These are phyloP conservation scores for Kodamaea nitidulidarum DNA, from an alignment of 805 yeast species.

Conservation along the genomic window DNA sequence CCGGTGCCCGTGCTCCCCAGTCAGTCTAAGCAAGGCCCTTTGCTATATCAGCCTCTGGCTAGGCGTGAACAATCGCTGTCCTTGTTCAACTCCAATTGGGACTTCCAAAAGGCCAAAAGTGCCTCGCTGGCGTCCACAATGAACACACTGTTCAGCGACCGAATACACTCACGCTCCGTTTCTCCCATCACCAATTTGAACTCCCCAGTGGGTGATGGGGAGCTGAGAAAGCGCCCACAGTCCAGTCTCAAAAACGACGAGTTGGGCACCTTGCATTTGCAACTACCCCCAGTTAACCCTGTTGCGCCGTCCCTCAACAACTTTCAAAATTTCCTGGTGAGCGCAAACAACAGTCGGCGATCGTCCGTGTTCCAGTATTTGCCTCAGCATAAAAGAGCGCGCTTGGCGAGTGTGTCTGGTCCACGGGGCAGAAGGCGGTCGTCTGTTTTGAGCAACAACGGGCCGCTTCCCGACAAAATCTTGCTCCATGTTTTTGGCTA, in stretches of 20 bases:
- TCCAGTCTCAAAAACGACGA: constrained; percentile 11
- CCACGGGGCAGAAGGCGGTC: constrained; percentile 46
- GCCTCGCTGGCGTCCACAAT: constrained; percentile 1
- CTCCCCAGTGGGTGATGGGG: constrained; percentile 7
- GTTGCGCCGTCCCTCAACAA: constrained; percentile 28
- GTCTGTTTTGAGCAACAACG: constrained; percentile 48
- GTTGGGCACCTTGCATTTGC: constrained; percentile 15
- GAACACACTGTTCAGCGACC: constrained; percentile 7
- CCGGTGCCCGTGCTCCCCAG: constrained; percentile 5
- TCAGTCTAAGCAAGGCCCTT: constrained; percentile 4
- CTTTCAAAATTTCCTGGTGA: constrained; percentile 25
- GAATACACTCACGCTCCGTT: constrained; percentile 10
- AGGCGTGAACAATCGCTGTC: constrained; percentile 9
- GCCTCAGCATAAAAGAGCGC: constrained; percentile 50
- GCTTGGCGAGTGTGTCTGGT: constrained; percentile 43
- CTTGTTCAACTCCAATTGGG: constrained; percentile 20
- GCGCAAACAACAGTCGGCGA: constrained; percentile 11
- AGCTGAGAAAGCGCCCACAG: constrained; percentile 16
- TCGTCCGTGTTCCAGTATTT: constrained; percentile 46
- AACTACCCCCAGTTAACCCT: constrained; percentile 41
- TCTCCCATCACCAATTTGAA: constrained; percentile 11
- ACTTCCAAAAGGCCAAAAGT: constrained; percentile 11
- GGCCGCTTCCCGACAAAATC: constrained; percentile 60
- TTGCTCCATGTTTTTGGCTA: constrained; percentile 50
- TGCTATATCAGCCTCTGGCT: constrained; percentile 12